phyloP scores from a whole-genome alignment of 768 basidiomycete genomes.

The Hortiboletus flavorubellus region DNA sequence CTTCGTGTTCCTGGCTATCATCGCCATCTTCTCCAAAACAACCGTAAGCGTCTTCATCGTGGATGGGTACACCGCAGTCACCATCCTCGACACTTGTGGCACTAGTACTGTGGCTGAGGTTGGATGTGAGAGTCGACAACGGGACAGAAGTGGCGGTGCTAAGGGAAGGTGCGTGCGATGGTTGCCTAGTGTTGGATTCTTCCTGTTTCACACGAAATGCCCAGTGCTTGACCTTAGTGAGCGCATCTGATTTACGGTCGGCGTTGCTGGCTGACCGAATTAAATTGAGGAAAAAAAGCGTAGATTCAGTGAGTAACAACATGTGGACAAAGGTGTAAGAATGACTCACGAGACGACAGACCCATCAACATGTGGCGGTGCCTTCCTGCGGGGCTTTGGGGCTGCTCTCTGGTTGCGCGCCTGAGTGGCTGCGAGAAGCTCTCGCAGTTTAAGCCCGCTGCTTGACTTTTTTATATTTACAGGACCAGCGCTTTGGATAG shows the following conservation, averaged over 20 bases:
- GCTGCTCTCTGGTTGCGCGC: no score
- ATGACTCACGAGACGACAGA: no score
- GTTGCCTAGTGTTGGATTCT: no score
- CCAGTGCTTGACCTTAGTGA: not conserved
- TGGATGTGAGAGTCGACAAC: not conserved
- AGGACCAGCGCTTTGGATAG: no score
- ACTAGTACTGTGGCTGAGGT: not conserved
- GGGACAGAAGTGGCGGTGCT: no score
- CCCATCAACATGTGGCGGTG: not conserved
- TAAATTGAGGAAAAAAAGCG: not conserved
- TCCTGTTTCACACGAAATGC: not conserved
- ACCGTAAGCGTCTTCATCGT: not conserved
- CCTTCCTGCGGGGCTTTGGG: not conserved
- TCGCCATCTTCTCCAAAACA: not conserved
- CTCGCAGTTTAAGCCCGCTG: no score
- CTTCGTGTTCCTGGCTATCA: not conserved
- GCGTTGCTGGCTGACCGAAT: not conserved
- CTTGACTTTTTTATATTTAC: no score
- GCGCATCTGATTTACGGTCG: not conserved
- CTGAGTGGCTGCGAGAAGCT: no score
- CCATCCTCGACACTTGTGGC: not conserved
- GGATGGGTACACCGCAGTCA: not conserved
- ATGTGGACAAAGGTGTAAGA: not conserved
- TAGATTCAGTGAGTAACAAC: not conserved
- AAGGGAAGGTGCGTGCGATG: no score